Base-by-base conservation (phyloP, 2,329 filamentous ascomycete genomes). In the Mollisiaceae sp. region DNA sequence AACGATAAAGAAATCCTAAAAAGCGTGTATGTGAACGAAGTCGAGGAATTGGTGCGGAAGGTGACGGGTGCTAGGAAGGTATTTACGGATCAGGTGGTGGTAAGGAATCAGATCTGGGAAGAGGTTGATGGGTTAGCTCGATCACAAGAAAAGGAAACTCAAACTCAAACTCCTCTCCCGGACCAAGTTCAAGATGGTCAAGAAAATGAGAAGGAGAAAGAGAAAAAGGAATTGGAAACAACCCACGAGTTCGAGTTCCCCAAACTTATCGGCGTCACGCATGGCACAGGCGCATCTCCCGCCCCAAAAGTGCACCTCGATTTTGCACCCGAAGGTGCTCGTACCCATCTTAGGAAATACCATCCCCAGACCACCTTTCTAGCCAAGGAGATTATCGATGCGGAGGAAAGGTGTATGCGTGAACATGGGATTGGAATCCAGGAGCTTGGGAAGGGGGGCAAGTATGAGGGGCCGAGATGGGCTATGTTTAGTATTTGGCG, bases 291-390 rank as follows among this genome's bases (percentile, higher is more conserved):
- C 35, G 73, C 65, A 15, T 67, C 64, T 20, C 73, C 74, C 11
- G 72, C 74, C 6, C 72, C 74, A 12, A 75, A 75, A 65, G 70
- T 74, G 27, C 75, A 75, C 54, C 61, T 74, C 14, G 74, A 77
- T 65, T 75, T 72, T 59, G 65, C 74, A 3, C 72, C 74, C 45
- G 66, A 63, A 24, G 74, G 72, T 3, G 74, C 74, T 1, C 62
- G 74, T 22, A 67, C 62, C 4, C 74, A 74, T 65, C 52, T 76
- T 27, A 66, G 74, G 20, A 70, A 72, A 22, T 74, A 72, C 63
- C 72, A 75, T 62, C 67, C 67, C 1, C 67, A 59, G 20, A 66
- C 71, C 47, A 65, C 70, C 3, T 1, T 4, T 1, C 35, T 38
- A 2, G 65, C 63, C 5, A 63, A 62, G 15, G 61, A 67, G 8